Evolutionary conservation across 2,329 filamentous ascomycete species (phyloP), one percentile per base, ranked within the genome.

Genomic region (Aureobasidium namibiae): DNA sequence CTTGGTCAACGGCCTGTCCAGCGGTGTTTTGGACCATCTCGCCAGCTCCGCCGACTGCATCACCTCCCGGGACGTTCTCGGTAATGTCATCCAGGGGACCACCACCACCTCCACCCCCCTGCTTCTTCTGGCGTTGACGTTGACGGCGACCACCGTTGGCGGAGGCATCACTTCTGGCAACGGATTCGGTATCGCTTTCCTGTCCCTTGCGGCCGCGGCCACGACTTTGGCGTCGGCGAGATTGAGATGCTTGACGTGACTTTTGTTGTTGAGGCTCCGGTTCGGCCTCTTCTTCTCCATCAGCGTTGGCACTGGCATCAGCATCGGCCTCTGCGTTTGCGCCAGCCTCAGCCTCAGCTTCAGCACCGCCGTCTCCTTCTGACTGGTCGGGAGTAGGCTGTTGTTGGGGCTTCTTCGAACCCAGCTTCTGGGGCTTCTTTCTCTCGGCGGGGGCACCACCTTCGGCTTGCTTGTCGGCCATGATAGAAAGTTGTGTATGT

Each of bases 1-100:
- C 77, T 56, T 74, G 70, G 63, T 72, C 71, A 46, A 75, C 69
- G 13, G 75, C 74, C 33, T 70, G 65, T 61, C 79, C 78, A 41
- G 77, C 79, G n/a, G 79, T 81, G 66, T 80, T 72, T 67, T 80
- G 76, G 26, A 84, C 81, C 65, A 82, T 77, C 61, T 83, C 80
- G 53, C 75, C 76, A 41, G 80, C 80, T 63, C 79, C 79, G 60
- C 71, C 72, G 44, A 81, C 74, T 10, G 78, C 72, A 59, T 83
- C 79, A 42, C 78, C 79, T 54, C 80, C 80, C 10, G 76, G 77
- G 1, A 78, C 66, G 53, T 75, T 70, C 67, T 85, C 82, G 60
- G 79, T 78, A 61, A 84, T 81, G 62, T 78, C 78, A 59, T 78
- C 80, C 2, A 84, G 76, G 1, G 78, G 78, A 10, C 79, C 76